Percentiles rank a stretch among this genome's conserved stretches.
Evolutionary conservation across 2,329 filamentous ascomycete genomes (phyloP).

Genomic region (Monosporascus sp.): DNA sequence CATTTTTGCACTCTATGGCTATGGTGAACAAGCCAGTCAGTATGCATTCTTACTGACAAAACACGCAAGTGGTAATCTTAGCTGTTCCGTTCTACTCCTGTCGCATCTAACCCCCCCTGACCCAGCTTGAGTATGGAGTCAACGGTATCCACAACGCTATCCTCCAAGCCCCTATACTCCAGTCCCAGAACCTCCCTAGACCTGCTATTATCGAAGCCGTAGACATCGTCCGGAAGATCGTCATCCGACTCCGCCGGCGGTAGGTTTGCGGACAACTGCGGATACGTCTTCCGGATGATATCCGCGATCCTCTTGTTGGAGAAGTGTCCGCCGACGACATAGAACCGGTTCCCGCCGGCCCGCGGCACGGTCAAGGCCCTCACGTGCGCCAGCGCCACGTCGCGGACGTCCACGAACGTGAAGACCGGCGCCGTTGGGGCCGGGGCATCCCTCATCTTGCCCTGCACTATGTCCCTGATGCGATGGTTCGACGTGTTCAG

Average conservation of each 20-base stretch:
- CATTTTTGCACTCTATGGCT: no score
- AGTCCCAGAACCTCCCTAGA: constrained; percentile 52
- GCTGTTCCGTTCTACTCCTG: no score
- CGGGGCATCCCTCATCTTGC: constrained; percentile 52
- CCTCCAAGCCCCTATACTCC: constrained; percentile 52
- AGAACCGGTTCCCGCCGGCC: constrained; percentile 58
- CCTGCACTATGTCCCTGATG: constrained; percentile 57
- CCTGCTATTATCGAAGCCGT: constrained; percentile 49
- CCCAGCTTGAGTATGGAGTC: constrained; percentile 24
- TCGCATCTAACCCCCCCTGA: no score
- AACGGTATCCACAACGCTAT: constrained; percentile 56
- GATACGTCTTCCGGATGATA: constrained; percentile 50
- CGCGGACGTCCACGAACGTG: constrained; percentile 55
- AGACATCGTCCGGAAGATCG: constrained; percentile 42
- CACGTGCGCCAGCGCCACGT: constrained; percentile 61
- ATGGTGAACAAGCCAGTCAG: no score
- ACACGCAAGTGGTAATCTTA: no score
- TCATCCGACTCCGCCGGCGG: constrained; percentile 34
- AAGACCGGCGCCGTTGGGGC: constrained; percentile 50
- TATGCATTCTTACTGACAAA: no score
- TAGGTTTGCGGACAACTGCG: constrained; percentile 42
- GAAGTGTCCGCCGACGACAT: constrained; percentile 55
- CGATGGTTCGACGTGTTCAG: constrained; percentile 71
- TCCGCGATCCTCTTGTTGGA: constrained; percentile 54
- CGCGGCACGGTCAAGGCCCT: constrained; percentile 49